phyloP scores from a whole-genome alignment of 805 yeast genomes.

The Metschnikowia shivogae region DNA sequence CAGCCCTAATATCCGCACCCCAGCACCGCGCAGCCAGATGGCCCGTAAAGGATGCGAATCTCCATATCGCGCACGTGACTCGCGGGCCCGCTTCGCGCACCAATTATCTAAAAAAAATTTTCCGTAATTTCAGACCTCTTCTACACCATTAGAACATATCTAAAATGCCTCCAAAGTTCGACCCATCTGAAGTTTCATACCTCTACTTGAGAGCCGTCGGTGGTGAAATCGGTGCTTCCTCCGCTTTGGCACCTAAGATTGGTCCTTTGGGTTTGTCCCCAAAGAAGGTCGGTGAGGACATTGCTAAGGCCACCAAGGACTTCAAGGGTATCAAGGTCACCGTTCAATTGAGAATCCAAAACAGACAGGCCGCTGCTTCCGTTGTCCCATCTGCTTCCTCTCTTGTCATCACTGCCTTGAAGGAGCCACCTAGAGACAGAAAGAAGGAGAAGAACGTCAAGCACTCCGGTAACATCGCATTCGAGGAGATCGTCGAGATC shows the following conservation, averaged over 20 bases:
- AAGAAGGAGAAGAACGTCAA: constrained; percentile 99
- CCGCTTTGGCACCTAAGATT: constrained; percentile 99
- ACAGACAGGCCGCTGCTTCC: constrained; percentile 99
- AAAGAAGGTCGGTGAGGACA: constrained; percentile 99
- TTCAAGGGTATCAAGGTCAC: constrained; percentile 99
- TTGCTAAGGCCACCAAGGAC: constrained; percentile 98
- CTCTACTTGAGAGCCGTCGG: constrained; percentile 99
- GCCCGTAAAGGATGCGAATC: neutral
- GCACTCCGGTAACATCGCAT: constrained; percentile 98
- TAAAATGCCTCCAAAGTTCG: constrained; percentile 95
- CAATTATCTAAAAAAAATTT: constrained; percentile 14
- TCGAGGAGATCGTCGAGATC: constrained; percentile 93
- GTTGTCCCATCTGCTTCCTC: constrained; percentile 99
- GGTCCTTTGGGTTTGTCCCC: constrained; percentile 99
- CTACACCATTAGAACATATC: constrained; percentile 14
- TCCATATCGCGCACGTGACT: constrained; percentile 14
- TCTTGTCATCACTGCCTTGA: constrained; percentile 96
- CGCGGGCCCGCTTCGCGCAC: constrained; percentile 9
- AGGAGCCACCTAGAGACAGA: constrained; percentile 99
- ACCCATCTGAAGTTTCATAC: constrained; percentile 97
- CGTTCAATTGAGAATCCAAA: constrained; percentile 96
- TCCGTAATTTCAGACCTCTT: constrained; percentile 9
- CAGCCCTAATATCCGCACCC: constrained; percentile 15
- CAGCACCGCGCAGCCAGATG: neutral
- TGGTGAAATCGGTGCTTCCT: constrained; percentile 99